A percentile compares a stretch with the other conserved stretches of the same genome.
Conservation (phyloP, 163 green algal species). For the Scenedesmus sp. region DNA sequence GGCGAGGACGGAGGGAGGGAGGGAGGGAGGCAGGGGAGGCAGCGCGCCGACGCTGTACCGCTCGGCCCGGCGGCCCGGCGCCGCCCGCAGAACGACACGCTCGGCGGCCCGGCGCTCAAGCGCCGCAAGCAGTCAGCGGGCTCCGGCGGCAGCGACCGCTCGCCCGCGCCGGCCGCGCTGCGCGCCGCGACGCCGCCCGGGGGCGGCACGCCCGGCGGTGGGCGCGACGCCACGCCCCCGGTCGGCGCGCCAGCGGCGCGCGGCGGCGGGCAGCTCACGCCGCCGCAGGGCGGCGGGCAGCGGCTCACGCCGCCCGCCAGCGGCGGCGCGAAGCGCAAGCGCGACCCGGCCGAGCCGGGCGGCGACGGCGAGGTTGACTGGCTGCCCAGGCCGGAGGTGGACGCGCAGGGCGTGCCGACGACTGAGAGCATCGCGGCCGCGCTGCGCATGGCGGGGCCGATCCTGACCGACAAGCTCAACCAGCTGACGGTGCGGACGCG, state of each 20-base stretch:
- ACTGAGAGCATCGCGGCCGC: constrained; percentile 20
- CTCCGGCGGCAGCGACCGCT: not conserved
- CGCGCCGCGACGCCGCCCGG: too few relatives aligned
- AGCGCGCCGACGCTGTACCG: not conserved
- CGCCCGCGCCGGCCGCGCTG: not conserved
- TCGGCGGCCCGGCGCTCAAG: not conserved
- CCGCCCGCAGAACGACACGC: too few relatives aligned
- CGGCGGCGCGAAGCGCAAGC: constrained; percentile 12
- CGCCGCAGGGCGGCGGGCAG: not conserved
- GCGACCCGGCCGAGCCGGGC: not conserved
- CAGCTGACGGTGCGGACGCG: too few relatives aligned
- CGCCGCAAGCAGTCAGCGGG: not conserved
- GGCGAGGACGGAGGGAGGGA: too few relatives aligned
- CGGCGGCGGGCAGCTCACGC: not conserved
- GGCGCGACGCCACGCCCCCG: constrained; percentile 11
- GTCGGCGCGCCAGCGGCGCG: not conserved
- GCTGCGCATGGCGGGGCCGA: constrained; percentile 1
- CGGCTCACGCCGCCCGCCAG: too few relatives aligned
- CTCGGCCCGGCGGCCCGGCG: not conserved
- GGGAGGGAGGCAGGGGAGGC: too few relatives aligned
- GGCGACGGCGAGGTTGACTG: not conserved
- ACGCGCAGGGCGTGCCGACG: constrained; percentile 17
- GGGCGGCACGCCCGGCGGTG: too few relatives aligned
- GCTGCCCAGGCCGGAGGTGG: not conserved
- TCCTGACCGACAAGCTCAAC: constrained; percentile 3